These are phyloP conservation scores for Penicillium fuscoglaucum DNA, from an alignment of 2,329 filamentous ascomycete species.

Conservation along the genomic window DNA sequence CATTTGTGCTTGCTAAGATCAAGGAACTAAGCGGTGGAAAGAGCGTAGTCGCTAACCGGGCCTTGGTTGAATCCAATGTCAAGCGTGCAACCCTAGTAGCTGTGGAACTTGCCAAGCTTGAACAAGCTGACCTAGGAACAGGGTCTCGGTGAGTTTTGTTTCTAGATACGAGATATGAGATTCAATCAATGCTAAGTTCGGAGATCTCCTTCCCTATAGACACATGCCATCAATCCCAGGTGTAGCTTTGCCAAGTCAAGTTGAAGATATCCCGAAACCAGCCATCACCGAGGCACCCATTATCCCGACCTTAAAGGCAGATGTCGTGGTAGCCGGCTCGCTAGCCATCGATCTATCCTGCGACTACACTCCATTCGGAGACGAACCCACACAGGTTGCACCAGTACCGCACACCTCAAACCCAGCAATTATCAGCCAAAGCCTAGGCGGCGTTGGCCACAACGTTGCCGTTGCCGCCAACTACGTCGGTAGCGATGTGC, in stretches of 20 bases:
- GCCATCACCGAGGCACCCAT: slow-evolving; percentile 1
- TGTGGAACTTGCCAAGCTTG: slow-evolving; percentile 59
- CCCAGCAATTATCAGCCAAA: slow-evolving; percentile 75
- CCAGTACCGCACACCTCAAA: slow-evolving; percentile 75
- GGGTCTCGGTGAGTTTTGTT: slow-evolving; percentile 42
- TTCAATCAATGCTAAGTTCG: slow-evolving; percentile 37
- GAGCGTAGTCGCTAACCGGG: slow-evolving; percentile 73
- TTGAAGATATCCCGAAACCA: slow-evolving; percentile 2
- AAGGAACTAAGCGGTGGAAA: slow-evolving; percentile 72
- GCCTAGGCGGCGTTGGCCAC: slow-evolving; percentile 85
- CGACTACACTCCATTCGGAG: slow-evolving; percentile 62
- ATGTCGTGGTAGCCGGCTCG: slow-evolving; percentile 87
- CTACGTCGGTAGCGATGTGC: slow-evolving; percentile 64
- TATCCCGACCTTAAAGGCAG: slow-evolving; percentile 41
- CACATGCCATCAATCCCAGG: slow-evolving; percentile 38
- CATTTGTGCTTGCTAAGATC: slow-evolving; percentile 77
- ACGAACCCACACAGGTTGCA: slow-evolving; percentile 33
- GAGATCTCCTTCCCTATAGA: slow-evolving; percentile 34
- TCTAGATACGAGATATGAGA: slow-evolving; percentile 25
- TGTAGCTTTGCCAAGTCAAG: slow-evolving; percentile 25
- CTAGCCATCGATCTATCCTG: slow-evolving; percentile 86
- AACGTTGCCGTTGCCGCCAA: slow-evolving; percentile 87
- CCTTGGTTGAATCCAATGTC: slow-evolving; percentile 67
- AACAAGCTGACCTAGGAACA: slow-evolving; percentile 36
- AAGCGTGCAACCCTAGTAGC: slow-evolving; percentile 65